These are phyloP conservation scores for Erodium moschatum DNA, from an alignment of 441 rosid genomes.

Conservation along the genomic window DNA sequence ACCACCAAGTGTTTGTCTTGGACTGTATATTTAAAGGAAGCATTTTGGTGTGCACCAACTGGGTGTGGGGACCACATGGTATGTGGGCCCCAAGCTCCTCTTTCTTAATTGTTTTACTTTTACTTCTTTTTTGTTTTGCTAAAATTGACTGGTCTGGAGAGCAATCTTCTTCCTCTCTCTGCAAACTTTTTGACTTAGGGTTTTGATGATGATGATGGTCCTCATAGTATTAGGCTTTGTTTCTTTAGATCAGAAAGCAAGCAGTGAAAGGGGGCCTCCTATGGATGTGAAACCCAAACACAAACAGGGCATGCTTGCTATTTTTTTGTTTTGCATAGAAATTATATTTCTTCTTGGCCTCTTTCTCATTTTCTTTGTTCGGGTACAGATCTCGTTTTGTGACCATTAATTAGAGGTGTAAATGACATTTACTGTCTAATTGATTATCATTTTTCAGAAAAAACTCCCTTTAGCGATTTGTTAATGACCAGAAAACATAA, in stretches of 20 bases:
- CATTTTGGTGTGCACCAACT: constrained; percentile 9
- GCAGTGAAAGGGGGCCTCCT: neutral
- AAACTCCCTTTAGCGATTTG: neutral
- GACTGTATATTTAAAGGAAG: neutral
- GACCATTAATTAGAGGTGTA: constrained; percentile 6
- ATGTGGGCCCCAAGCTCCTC: neutral
- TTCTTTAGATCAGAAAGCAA: constrained; percentile 5
- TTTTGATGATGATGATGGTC: neutral
- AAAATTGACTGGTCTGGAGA: constrained; percentile 7
- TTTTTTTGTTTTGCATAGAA: too few species aligned
- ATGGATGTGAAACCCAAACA: neutral
- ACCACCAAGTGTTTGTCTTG: constrained; percentile 6
- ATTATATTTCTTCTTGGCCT: neutral
- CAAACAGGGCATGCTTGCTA: neutral
- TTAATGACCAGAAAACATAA: too few species aligned
- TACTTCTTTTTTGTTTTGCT: neutral
- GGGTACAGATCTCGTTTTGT: neutral
- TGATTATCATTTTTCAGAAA: neutral
- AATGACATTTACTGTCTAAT: constrained; percentile 6
- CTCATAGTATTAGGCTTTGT: neutral
- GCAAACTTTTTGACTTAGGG: constrained; percentile 2
- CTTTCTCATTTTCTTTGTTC: neutral
- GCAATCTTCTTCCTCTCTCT: neutral
- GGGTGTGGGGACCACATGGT: constrained; percentile 10
- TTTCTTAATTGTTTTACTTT: neutral